Conservation (phyloP, 208 protist species). For the Trypanosoma conorhini region DNA sequence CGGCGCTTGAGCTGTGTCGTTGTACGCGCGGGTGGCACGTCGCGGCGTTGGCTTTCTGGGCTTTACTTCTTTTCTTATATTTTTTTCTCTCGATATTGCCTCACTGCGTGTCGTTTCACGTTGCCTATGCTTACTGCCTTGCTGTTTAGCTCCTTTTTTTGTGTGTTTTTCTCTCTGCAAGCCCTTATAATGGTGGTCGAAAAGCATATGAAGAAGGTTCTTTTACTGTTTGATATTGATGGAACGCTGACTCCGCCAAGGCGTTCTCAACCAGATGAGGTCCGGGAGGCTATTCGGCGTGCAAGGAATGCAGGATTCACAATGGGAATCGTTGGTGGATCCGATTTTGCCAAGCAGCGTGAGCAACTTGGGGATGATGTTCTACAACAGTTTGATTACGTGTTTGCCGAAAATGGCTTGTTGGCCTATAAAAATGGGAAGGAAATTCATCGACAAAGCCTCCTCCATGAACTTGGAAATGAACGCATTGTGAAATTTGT, state of each 20-base stretch:
- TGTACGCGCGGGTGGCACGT: too few species aligned
- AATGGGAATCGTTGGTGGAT: constrained; percentile 99
- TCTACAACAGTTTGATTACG: constrained; percentile 96
- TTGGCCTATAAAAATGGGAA: constrained; percentile 89
- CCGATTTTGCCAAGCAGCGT: constrained; percentile 97
- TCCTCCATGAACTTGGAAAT: constrained; percentile 94
- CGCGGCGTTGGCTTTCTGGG: background rate
- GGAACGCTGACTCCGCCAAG: constrained; percentile 90
- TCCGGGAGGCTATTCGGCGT: constrained; percentile 86
- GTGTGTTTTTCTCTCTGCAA: background rate
- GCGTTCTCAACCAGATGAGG: constrained; percentile 81
- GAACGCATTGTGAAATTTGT: constrained; percentile 95
- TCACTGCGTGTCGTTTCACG: background rate
- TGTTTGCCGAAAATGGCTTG: constrained; percentile 99
- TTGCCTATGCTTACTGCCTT: background rate
- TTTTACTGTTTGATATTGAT: constrained; percentile 97
- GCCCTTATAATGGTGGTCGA: constrained; percentile 1
- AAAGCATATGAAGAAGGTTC: constrained; percentile 35
- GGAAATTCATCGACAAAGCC: constrained; percentile 89
- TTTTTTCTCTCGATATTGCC: background rate
- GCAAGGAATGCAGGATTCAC: constrained; percentile 84
- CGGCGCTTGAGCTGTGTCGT: too few species aligned
- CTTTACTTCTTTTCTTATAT: background rate
- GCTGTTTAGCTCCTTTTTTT: constrained; percentile 1
- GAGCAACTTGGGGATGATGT: constrained; percentile 96